A percentile compares a stretch with the other conserved stretches of the same genome.
Conservation (phyloP, 2,329 filamentous ascomycete species). For the Onygenales sp. region DNA sequence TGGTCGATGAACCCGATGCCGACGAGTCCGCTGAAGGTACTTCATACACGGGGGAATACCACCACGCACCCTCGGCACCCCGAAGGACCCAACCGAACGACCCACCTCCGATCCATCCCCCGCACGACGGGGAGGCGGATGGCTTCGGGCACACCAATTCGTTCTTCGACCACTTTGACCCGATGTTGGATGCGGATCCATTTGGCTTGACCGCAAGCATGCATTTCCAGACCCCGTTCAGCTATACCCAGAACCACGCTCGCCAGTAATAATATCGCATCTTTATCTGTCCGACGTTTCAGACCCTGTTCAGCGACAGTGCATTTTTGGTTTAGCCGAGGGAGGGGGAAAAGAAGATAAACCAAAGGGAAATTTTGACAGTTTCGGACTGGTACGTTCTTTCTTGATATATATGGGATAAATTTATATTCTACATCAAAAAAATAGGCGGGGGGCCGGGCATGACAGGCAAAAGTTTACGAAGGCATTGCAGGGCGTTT, state of each 20-base stretch:
- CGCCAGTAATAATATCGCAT: slow-evolving; percentile 18
- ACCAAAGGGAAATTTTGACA: no score
- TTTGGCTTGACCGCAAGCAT: slow-evolving; percentile 90
- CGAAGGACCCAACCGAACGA: not conserved
- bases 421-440: not conserved
- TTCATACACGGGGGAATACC: slow-evolving; percentile 45
- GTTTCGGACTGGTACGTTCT: no score
- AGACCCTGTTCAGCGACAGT: not conserved
- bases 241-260: slow-evolving; percentile 31
- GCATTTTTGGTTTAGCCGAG: not conserved
- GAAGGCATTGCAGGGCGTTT: slow-evolving; percentile 2
- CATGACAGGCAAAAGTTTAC: not conserved
- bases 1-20: slow-evolving; percentile 72
- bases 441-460: not conserved
- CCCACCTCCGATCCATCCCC: slow-evolving; percentile 23
- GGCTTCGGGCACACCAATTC: slow-evolving; percentile 32
- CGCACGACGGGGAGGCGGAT: slow-evolving; percentile 28
- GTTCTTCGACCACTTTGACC: slow-evolving; percentile 65
- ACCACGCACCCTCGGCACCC: not conserved
- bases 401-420: no score
- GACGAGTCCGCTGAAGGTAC: slow-evolving; percentile 60
- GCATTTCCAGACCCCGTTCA: slow-evolving; percentile 81
- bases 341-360: not conserved
- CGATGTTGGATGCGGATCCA: slow-evolving; percentile 83
- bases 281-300: not conserved